Evolutionary conservation across 768 basidiomycete genomes (phyloP), one percentile per base, ranked within the genome.

Genomic region (Rhodotorula paludigena): DNA sequence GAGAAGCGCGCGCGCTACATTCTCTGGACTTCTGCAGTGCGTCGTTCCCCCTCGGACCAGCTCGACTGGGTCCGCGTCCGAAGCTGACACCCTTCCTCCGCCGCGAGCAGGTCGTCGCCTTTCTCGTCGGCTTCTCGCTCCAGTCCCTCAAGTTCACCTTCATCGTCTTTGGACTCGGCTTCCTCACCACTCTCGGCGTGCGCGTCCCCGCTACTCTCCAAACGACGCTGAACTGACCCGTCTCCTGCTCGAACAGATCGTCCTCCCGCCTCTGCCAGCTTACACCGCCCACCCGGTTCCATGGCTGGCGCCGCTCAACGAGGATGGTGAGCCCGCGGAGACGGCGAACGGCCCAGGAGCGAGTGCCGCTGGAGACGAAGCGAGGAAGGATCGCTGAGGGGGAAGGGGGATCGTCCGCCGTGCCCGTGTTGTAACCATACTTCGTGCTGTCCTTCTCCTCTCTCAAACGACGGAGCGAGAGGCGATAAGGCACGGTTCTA

Each of bases 251-350:
- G 44, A 6, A 15, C 57, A 71, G 69, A 9, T 59, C 35, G 58
- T 51, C 14, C 57, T 57, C 5, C 69, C 69, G 11, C 52, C 69
- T 16, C 55, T 60, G 3, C 53, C 69, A 0, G 52, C 61, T 16
- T 71, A 71, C 61, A 66, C 35, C 20, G 48, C 41, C 2, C 35
- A 71, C 53, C 69, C 69, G 5, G 53, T 71, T 52, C n/a, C 36
- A 35, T 71, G 64, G 64, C 53, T 71, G 16, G 32, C 44, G 18
- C 15, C 42, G n/a, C 45, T 70, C 23, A 44, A 59, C 56, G 51
- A 62, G 38, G 63, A 49, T 39, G 69, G 69, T 23, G 53, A 62
- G 52, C 14, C 41, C 30, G 20, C n/a, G 18, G 21, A 21, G 1
- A 25, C 14, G 16, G n/a, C 3, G n/a, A 2, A 4, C 11, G 0